Base-by-base conservation (phyloP, 1,139 yeast genomes). In the Pichia sp. region DNA sequence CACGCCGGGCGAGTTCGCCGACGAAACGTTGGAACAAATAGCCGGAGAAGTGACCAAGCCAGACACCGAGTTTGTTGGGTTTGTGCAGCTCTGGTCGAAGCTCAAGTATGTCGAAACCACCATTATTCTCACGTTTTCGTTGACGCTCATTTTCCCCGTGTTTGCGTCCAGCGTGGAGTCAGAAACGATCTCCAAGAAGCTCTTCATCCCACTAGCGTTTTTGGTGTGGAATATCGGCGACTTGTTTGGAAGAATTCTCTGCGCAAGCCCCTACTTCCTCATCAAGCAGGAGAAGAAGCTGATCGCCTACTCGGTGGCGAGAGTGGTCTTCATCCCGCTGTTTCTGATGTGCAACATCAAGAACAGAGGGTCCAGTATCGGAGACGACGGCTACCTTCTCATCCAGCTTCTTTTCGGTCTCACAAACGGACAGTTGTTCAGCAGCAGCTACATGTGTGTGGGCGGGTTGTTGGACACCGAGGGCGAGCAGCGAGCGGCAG, bases 161-260 rank as follows among this genome's bases (percentile, higher is more conserved):
- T 90, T 90, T 77, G 97, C 98, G 4, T 81, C 92, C 10, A 77
- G 76, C 26, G 81, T 85, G 8, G 79, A 78, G 50, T 82, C 89
- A 1, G 45, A 13, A n/a, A 55, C 45, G 10, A 66, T 78, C 62
- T 71, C 74, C 54, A 77, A 76, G 55, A 74, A 73, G 54, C 73
- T 84, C 7, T 93, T 76, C 66, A 79, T 89, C 23, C 97, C 98
- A 1, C 70, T 90, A 54, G 84, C 88, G 1, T 90, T 86, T 66
- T 74, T 93, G 40, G 68, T 84, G 8, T 93, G 99, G 99, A 93
- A 93, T 68, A 59, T 82, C 19, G 99, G 99, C 11, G 99, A 93
- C 67, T 75, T 93, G 29, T 65, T 75, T 3, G 98, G 97, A 1
- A 75, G 99, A 44, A 68, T 90, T 8, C 60, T 82, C 3, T 84